phyloP scores from a whole-genome alignment of 495 filamentous ascomycete species.

The Trichoderma gamsii region DNA sequence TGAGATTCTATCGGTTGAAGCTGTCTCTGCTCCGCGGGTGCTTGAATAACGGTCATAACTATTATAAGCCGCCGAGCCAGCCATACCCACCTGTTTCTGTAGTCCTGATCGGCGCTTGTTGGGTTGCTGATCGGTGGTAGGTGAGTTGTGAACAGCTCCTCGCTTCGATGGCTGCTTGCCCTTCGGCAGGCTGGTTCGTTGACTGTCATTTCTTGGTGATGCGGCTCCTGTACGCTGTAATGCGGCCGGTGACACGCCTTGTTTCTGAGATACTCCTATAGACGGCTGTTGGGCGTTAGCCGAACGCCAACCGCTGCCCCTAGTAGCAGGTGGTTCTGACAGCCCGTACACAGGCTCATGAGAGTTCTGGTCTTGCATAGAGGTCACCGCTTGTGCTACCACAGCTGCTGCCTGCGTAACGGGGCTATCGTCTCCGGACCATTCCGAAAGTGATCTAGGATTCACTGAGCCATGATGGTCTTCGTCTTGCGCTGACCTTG shows the following conservation, averaged over 20 bases:
- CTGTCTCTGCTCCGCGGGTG: not conserved
- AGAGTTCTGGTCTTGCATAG: not conserved
- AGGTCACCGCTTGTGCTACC: not conserved
- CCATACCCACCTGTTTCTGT: not conserved
- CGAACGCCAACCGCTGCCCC: not conserved
- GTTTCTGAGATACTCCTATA: not conserved
- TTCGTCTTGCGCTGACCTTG: not conserved
- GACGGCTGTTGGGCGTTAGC: not conserved
- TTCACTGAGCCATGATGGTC: not conserved
- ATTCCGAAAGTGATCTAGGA: not conserved
- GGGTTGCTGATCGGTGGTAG: not conserved
- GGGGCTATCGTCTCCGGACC: not conserved
- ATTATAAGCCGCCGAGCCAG: slow-evolving; percentile 13
- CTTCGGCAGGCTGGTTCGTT: not conserved
- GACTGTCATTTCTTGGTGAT: not conserved
- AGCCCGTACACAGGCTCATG: not conserved
- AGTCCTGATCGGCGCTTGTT: not conserved
- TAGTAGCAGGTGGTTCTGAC: not conserved
- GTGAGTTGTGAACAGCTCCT: not conserved
- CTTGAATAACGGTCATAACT: slow-evolving; percentile 11
- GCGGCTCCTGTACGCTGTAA: not conserved
- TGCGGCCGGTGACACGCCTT: not conserved
- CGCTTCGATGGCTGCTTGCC: slow-evolving; percentile 3
- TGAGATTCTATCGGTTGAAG: slow-evolving; percentile 1
- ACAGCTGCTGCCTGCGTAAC: slow-evolving; percentile 6